These are phyloP conservation scores for Heliocybe sulcata DNA, from an alignment of 1,284 basidiomycete genomes.

Conservation along the genomic window DNA sequence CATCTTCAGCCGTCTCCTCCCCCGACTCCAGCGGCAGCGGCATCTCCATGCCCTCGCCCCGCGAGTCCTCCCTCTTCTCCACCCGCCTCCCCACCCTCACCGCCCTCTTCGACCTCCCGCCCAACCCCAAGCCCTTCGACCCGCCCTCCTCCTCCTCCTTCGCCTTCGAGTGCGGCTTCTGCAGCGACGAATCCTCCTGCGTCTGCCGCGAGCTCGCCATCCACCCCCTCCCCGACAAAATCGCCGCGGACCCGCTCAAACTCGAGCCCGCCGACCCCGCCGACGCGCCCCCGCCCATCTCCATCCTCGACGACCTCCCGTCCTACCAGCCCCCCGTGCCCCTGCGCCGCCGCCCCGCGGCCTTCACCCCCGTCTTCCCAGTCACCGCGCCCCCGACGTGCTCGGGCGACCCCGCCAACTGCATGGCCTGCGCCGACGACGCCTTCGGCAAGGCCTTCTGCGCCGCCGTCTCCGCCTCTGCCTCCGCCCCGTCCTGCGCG, in stretches of 20 bases:
- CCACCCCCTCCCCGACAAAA: conserved; percentile 23
- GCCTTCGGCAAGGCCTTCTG: conserved; percentile 85
- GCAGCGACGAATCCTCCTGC: conserved; percentile 61
- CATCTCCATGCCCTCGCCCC: conserved; percentile 37
- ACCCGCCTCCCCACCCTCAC: conserved; percentile 19
- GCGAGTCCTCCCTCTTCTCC: conserved; percentile 21
- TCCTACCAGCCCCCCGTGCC: conserved; percentile 74
- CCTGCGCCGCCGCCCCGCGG: conserved; percentile 46
- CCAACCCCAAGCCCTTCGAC: conserved; percentile 23
- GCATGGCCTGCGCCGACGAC: conserved; percentile 74
- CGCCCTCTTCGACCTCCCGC: conserved; percentile 26
- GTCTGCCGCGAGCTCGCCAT: conserved; percentile 62
- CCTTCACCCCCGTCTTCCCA: conserved; percentile 44
- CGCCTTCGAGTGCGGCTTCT: conserved; percentile 59
- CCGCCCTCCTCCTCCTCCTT: conserved; percentile 21
- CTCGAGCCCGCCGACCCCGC: conserved; percentile 5
- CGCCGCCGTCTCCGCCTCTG: conserved; percentile 60
- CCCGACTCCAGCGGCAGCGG: conserved; percentile 38
- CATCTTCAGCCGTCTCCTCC: conserved; percentile 43
- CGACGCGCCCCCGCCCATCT: conserved; percentile 10
- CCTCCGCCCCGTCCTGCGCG: conserved; percentile 39
- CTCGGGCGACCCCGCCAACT: conserved; percentile 61
- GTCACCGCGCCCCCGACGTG: conserved; percentile 21
- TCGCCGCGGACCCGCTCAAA: background rate
- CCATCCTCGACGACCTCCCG: conserved; percentile 70